Evolutionary conservation across 2,329 filamentous ascomycete species (phyloP).

Genomic region (Aspergillus hiratsukae): DNA sequence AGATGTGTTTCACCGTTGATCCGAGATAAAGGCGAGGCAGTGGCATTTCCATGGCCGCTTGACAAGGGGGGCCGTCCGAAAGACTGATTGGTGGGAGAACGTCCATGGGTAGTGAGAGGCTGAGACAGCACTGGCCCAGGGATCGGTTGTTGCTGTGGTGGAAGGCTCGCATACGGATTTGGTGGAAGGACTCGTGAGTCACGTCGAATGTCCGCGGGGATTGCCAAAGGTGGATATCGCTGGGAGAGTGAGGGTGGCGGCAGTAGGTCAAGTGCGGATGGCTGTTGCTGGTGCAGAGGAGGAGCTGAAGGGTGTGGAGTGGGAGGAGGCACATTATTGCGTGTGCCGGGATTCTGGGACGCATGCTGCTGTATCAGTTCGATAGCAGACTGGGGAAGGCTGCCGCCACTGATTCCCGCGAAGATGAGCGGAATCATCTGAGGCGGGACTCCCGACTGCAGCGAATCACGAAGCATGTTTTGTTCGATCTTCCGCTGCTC

Average conservation of each 20-base stretch:
- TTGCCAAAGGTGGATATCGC: constrained; percentile 17
- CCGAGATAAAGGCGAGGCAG: constrained; percentile 14
- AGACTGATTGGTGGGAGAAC: constrained; percentile 11
- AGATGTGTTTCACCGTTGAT: constrained; percentile 41
- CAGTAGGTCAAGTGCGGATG: constrained; percentile 8
- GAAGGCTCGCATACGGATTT: constrained; percentile 28
- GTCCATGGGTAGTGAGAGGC: constrained; percentile 17
- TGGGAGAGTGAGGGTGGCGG: constrained; percentile 14
- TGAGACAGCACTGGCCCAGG: constrained; percentile 18
- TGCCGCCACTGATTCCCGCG: constrained; percentile 63
- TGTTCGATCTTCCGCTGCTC: constrained; percentile 71
- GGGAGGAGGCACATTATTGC: constrained; percentile 17
- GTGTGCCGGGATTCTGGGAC: constrained; percentile 31
- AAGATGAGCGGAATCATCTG: constrained; percentile 72
- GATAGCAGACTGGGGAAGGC: constrained; percentile 56
- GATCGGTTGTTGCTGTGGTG: constrained; percentile 12
- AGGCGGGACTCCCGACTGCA: constrained; percentile 67
- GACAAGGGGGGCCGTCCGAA: constrained; percentile 13
- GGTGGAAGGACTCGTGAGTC: constrained; percentile 26
- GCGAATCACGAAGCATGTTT: constrained; percentile 65
- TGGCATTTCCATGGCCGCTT: constrained; percentile 14
- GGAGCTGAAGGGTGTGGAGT: constrained; percentile 20
- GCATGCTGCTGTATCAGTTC: constrained; percentile 68
- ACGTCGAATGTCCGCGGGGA: constrained; percentile 10
- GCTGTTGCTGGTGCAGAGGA: constrained; percentile 14